Conservation (phyloP, 2,329 filamentous ascomycete species). For the Colletotrichum salicis region DNA sequence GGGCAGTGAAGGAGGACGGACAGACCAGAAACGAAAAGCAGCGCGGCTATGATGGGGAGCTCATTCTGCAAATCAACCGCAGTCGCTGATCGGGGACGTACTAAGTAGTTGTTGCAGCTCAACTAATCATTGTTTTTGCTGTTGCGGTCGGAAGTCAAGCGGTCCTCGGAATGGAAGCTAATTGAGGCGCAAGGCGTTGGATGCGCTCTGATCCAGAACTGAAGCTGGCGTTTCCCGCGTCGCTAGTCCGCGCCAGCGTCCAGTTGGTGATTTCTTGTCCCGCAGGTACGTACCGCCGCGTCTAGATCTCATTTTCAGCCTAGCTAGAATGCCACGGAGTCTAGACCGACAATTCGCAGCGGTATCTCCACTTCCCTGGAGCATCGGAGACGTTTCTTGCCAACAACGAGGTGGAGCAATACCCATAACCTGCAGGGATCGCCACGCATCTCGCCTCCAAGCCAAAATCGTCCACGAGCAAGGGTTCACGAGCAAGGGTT, state of each 20-base stretch:
- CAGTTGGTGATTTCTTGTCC: not conserved
- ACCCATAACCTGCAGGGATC: not conserved
- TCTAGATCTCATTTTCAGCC: not conserved
- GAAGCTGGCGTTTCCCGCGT: not conserved
- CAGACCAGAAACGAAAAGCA: not conserved
- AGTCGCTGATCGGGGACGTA: not conserved
- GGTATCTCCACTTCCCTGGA: not conserved
- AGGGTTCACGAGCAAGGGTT: too few species aligned
- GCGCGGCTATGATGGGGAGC: not conserved
- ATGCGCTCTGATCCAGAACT: not conserved
- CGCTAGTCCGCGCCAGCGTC: not conserved
- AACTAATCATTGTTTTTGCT: not conserved
- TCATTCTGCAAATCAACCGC: not conserved
- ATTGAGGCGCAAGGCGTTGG: not conserved
- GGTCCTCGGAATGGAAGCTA: not conserved
- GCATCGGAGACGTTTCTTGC: not conserved
- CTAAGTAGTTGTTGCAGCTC: not conserved
- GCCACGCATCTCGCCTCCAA: not conserved
- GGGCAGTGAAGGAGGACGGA: not conserved
- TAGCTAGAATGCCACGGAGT: not conserved
- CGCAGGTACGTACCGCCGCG: not conserved
- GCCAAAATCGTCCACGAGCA: not conserved
- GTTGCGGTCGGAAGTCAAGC: not conserved
- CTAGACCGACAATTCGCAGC: not conserved
- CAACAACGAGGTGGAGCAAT: not conserved